Evolutionary conservation across 2,329 filamentous ascomycete species (phyloP).

Genomic region (Pseudodiploospora longispora): DNA sequence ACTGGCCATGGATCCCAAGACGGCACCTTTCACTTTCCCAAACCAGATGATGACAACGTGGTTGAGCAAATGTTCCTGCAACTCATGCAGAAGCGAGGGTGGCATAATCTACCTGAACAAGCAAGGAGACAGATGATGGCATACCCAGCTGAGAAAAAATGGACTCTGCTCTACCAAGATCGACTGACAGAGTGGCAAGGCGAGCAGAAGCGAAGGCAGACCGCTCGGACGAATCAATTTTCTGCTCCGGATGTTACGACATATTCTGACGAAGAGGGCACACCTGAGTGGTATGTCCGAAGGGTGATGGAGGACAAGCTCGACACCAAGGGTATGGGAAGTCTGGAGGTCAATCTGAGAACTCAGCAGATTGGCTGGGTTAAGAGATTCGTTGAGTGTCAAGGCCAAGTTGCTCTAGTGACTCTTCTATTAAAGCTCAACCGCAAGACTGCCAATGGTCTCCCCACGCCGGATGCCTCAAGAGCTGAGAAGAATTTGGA

Average conservation of each 20-base stretch:
- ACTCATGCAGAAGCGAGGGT: constrained; percentile 94
- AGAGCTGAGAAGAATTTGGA: constrained; percentile 72
- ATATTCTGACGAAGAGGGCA: constrained; percentile 87
- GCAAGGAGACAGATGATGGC: constrained; percentile 92
- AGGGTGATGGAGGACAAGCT: constrained; percentile 95
- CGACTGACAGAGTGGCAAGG: constrained; percentile 88
- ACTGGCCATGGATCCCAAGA: constrained; percentile 34
- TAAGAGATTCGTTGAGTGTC: constrained; percentile 90
- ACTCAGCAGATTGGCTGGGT: constrained; percentile 99
- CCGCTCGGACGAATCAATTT: constrained; percentile 63
- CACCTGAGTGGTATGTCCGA: constrained; percentile 95
- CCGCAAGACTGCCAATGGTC: constrained; percentile 69
- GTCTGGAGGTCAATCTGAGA: constrained; percentile 85
- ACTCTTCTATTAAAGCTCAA: constrained; percentile 93
- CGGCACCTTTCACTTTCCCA: constrained; percentile 51
- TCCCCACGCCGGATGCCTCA: constrained; percentile 54
- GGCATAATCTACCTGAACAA: constrained; percentile 94
- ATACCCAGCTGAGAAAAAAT: constrained; percentile 91
- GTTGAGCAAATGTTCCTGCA: constrained; percentile 88
- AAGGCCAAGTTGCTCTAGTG: constrained; percentile 91
- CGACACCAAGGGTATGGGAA: constrained; percentile 82
- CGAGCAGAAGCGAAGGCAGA: constrained; percentile 79
- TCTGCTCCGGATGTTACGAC: constrained; percentile 62
- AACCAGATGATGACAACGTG: constrained; percentile 71
- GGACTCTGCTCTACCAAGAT: constrained; percentile 94